Evolutionary conservation across 805 yeast species (phyloP).

Genomic region (Cyberlindnera veronae): DNA sequence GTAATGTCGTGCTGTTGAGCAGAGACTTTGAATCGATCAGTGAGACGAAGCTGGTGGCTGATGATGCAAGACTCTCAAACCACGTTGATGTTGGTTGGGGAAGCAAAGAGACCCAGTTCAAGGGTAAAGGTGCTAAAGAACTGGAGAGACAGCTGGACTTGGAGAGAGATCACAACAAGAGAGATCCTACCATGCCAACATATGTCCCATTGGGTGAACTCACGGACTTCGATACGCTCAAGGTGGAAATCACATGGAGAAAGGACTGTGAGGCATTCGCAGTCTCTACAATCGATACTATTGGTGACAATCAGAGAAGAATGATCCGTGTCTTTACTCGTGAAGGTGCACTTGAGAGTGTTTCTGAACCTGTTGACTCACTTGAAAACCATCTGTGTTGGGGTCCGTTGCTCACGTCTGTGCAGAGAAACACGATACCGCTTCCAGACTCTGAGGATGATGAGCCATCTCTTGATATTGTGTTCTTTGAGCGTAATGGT

Average conservation of each 20-base stretch:
- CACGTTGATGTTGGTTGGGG: constrained; percentile 99
- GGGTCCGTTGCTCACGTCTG: constrained; percentile 86
- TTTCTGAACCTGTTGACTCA: constrained; percentile 86
- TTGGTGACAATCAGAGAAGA: constrained; percentile 49
- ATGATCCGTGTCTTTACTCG: constrained; percentile 80
- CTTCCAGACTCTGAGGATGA: constrained; percentile 35
- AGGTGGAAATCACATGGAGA: constrained; percentile 76
- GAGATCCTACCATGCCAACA: constrained; percentile 88
- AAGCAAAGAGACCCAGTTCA: constrained; percentile 90
- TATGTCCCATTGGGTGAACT: constrained; percentile 66
- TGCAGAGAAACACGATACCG: constrained; percentile 52
- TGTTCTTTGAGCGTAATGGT: constrained; percentile 92
- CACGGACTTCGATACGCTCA: constrained; percentile 49
- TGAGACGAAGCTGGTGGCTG: constrained; percentile 54
- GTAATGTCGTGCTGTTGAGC: constrained; percentile 62
- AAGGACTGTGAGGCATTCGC: constrained; percentile 89
- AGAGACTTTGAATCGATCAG: constrained; percentile 75
- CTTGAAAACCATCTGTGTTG: constrained; percentile 73
- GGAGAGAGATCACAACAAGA: constrained; percentile 58
- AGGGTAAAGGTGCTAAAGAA: constrained; percentile 88
- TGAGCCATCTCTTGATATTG: constrained; percentile 46
- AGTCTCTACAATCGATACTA: constrained; percentile 52
- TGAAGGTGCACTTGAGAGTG: constrained; percentile 73
- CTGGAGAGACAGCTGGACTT: constrained; percentile 70
- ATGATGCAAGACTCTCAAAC: constrained; percentile 65